Evolutionary conservation across 768 basidiomycete genomes (phyloP), one percentile per base, ranked within the genome.

Genomic region (Tricholoma matsutake): DNA sequence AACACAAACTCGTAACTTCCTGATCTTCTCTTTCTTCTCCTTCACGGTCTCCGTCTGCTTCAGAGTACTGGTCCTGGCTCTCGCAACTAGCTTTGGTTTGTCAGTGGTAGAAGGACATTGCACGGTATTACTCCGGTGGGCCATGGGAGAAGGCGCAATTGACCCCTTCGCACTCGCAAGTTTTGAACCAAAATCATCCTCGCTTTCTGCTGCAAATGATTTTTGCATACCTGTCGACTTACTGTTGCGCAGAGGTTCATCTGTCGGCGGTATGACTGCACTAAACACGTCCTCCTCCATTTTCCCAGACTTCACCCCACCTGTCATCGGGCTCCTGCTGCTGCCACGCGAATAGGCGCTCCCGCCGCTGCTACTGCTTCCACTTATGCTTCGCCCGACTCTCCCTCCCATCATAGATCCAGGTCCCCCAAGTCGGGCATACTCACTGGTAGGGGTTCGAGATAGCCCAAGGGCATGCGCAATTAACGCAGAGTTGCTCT

Each of bases 71-170:
- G 87, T 86, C 63, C 81, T 77, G 29, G 83, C 78, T 34, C 87
- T 79, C 52, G 75, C 76, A 7, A 86, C 86, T 16, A 86, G 71
- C 74, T 87, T 88, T 45, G 22, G 80, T 65, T 62, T 78, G 78
- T 83, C 83, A 2, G 82, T 77, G 35, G 78, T 76, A 25, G 71
- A 71, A 34, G 77, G 72, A 1, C 74, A 79, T 52, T 79, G 81
- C 37, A 83, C 82, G 34, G 81, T 87, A 67, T 83, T 85, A 64
- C 81, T 84, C 59, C 83, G 70, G 57, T 77, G 75, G 4, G 76
- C 66, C 54, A 73, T 72, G 13, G 66, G 55, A 34, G 70, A 67
- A 22, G 60, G 35, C 10, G 32, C 31, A 39, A 45, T 54, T 58
- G 49, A 62, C 4, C 43, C 52, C 45, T 45, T 61, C 49, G 62